Percentiles rank a stretch among this genome's conserved stretches.
Evolutionary conservation across 2,329 filamentous ascomycete genomes (phyloP).

Genomic region (Alternaria infectoria): DNA sequence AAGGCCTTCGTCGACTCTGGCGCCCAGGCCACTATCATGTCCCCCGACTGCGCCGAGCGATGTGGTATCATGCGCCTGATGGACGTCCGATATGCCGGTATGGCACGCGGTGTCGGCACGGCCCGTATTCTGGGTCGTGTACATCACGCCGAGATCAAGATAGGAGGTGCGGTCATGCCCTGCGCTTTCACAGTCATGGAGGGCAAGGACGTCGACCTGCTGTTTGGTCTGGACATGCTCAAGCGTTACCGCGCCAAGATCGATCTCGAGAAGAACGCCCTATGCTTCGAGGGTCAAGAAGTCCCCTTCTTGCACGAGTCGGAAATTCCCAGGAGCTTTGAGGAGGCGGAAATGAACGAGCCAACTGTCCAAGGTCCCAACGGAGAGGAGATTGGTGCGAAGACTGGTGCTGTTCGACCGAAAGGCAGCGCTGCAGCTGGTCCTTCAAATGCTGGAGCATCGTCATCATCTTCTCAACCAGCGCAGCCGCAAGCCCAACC

Average conservation of each 20-base stretch:
- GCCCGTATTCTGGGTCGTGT: slow-evolving; percentile 94
- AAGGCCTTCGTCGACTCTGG: slow-evolving; percentile 98
- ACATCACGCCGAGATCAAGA: slow-evolving; percentile 92
- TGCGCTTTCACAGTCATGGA: slow-evolving; percentile 99
- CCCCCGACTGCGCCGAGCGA: slow-evolving; percentile 84
- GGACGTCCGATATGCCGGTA: slow-evolving; percentile 87
- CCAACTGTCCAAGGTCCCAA: slow-evolving; percentile 84
- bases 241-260: slow-evolving; percentile 94
- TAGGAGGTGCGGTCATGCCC: slow-evolving; percentile 83
- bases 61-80: slow-evolving; percentile 97
- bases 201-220: slow-evolving; percentile 91
- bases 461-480: slow-evolving; percentile 16
- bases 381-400: slow-evolving; percentile 85
- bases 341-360: slow-evolving; percentile 76
- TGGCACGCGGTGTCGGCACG: slow-evolving; percentile 92
- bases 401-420: slow-evolving; percentile 75
- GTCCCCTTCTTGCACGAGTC: slow-evolving; percentile 90
- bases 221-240: slow-evolving; percentile 94
- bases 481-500: slow-evolving; percentile 21
- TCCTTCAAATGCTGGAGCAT: slow-evolving; percentile 21
- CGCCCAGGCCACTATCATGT: slow-evolving; percentile 99
- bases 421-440: slow-evolving; percentile 50
- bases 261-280: slow-evolving; percentile 81
- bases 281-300: slow-evolving; percentile 87
- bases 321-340: slow-evolving; percentile 85